Evolutionary conservation across 2,329 filamentous ascomycete genomes (phyloP).

Genomic region (Aspergillus piperis): DNA sequence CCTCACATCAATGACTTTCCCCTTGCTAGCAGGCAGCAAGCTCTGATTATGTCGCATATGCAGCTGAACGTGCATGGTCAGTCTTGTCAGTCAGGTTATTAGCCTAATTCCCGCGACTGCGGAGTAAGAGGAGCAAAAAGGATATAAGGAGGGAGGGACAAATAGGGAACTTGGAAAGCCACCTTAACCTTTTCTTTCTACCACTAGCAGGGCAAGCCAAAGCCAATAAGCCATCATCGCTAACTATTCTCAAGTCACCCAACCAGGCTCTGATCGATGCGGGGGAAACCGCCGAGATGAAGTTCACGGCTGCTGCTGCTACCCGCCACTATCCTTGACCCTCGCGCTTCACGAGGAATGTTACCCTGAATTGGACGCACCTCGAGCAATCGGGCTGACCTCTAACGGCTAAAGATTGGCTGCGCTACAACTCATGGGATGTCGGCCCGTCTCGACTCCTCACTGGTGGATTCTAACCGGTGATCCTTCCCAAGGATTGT

Average conservation of each 20-base stretch:
- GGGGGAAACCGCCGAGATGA: not conserved
- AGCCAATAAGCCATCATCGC: too few species aligned
- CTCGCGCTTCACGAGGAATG: not conserved
- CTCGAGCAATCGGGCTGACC: not conserved
- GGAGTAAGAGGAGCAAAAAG: not conserved
- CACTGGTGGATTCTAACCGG: conserved; percentile 19
- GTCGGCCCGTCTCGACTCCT: not conserved
- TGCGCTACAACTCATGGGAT: not conserved
- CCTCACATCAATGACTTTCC: too few species aligned
- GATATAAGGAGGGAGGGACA: not conserved
- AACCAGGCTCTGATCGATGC: not conserved
- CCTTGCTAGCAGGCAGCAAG: too few species aligned
- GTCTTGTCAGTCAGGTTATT: not conserved
- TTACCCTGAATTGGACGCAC: not conserved
- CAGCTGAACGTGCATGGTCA: not conserved
- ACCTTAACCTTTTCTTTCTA: too few species aligned
- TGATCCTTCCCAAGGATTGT: conserved; percentile 20
- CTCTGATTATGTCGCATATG: not conserved
- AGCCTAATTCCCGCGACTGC: not conserved
- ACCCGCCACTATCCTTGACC: not conserved
- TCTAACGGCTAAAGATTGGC: not conserved
- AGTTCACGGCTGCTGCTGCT: not conserved
- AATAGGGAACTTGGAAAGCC: too few species aligned
- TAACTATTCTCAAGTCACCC: too few species aligned
- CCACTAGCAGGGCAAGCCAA: too few species aligned